Percentiles rank a stretch among this genome's conserved stretches.
Evolutionary conservation across 2,329 filamentous ascomycete species (phyloP).

Genomic region (Aspergillus flavus): DNA sequence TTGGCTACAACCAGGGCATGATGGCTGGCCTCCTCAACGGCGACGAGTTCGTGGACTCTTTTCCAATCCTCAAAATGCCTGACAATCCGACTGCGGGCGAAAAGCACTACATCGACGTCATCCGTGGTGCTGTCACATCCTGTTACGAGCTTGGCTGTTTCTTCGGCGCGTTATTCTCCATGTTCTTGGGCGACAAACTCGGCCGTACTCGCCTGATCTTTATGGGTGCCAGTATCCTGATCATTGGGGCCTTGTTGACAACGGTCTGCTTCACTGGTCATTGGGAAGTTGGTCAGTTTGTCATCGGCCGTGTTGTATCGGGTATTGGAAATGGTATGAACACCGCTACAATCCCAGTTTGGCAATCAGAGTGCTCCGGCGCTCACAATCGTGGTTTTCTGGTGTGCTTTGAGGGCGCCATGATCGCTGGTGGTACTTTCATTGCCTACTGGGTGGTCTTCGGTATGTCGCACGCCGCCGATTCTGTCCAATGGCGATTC

Average conservation of each 20-base stretch:
- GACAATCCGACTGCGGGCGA: constrained; percentile 35
- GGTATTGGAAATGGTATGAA: constrained; percentile 43
- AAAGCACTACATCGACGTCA: constrained; percentile 37
- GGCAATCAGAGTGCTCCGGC: constrained; percentile 41
- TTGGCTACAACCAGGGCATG: constrained; percentile 41
- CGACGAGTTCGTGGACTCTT: constrained; percentile 27
- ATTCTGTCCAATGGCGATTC: constrained; percentile 45
- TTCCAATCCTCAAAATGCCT: constrained; percentile 23
- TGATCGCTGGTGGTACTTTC: constrained; percentile 36
- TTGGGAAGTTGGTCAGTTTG: constrained; percentile 44
- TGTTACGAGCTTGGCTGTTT: constrained; percentile 55
- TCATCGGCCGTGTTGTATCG: constrained; percentile 40
- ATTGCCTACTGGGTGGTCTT: constrained; percentile 41
- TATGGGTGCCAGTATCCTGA: constrained; percentile 55
- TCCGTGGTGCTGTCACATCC: constrained; percentile 54
- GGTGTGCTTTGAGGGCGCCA: constrained; percentile 37
- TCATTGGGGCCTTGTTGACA: constrained; percentile 36
- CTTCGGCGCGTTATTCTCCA: constrained; percentile 35
- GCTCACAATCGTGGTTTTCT: constrained; percentile 38
- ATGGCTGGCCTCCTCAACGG: constrained; percentile 36
- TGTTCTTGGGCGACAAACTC: constrained; percentile 31
- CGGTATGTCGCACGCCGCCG: constrained; percentile 36
- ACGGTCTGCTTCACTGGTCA: constrained; percentile 23
- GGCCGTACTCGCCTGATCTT: constrained; percentile 51
- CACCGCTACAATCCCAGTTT: constrained; percentile 44